phyloP scores from a whole-genome alignment of 441 rosid genomes.

The Aquilaria agallochum region DNA sequence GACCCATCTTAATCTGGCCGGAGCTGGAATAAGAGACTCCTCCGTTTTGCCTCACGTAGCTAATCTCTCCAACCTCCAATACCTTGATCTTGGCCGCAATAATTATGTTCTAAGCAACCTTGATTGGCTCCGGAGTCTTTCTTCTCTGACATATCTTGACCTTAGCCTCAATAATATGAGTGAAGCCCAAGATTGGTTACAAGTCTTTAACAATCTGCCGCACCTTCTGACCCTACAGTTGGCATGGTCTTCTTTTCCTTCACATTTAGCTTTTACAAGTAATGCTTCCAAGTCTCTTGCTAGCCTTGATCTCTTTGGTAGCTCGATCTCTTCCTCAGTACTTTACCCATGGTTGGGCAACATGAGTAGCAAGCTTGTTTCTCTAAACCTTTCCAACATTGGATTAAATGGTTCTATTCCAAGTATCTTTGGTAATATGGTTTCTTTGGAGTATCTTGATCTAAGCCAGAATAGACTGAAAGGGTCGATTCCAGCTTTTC shows the following conservation, averaged over 20 bases:
- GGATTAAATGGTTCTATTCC: constrained; percentile 23
- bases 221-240: not conserved
- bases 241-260: constrained; percentile 10
- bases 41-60: constrained; percentile 12
- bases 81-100: constrained; percentile 17
- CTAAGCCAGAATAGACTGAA: constrained; percentile 7
- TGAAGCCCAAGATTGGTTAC: not conserved
- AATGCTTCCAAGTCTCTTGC: too few relatives aligned
- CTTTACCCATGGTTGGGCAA: not conserved
- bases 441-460: constrained; percentile 9
- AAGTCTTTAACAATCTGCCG: too few relatives aligned
- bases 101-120: constrained; percentile 5
- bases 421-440: constrained; percentile 12
- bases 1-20: too few relatives aligned
- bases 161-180: not conserved
- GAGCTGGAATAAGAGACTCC: constrained; percentile 1
- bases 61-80: constrained; percentile 10
- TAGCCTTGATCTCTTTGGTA: not conserved
- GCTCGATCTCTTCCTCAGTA: constrained; percentile 15
- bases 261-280: not conserved
- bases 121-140: not conserved
- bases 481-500: constrained; percentile 16
- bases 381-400: not conserved
- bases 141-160: constrained; percentile 5
- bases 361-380: too few relatives aligned